Evolutionary conservation across 106 monocot genomes (phyloP).

Genomic region (Allium sativum): DNA sequence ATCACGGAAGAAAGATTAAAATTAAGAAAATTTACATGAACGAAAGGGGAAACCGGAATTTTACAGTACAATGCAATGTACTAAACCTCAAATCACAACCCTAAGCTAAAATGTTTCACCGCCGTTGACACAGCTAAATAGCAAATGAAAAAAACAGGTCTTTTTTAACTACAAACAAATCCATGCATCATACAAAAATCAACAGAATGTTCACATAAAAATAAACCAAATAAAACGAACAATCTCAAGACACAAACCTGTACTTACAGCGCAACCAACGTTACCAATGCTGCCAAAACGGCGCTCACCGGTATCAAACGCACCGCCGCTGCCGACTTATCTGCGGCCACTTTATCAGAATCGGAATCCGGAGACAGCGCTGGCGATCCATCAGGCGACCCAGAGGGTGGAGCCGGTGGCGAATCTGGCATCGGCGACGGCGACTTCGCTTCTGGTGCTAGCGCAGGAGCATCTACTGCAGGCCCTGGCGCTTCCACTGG

Average conservation of each 20-base stretch:
- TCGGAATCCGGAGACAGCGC: constrained; percentile 11
- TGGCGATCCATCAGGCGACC: constrained; percentile 21
- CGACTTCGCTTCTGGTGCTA: constrained; percentile 1
- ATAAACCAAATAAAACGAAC: no score
- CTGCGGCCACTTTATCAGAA: constrained; percentile 17
- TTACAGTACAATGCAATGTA: no score
- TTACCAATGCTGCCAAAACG: background rate
- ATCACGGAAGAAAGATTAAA: no score
- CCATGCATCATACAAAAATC: background rate
- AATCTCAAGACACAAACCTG: no score
- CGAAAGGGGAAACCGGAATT: no score
- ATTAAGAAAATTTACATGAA: no score
- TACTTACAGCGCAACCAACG: background rate
- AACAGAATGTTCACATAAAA: background rate
- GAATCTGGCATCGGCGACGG: background rate
- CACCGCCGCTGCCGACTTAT: constrained; percentile 3
- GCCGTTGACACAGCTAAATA: no score
- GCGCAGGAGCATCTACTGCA: constrained; percentile 5
- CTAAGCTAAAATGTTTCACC: no score
- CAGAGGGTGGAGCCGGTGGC: constrained; percentile 32
- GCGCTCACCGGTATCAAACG: background rate
- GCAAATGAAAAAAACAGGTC: background rate
- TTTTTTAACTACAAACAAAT: background rate
- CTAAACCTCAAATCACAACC: no score
- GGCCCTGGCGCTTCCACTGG: constrained; percentile 10